Percentiles rank a stretch among this genome's conserved stretches.
Conservation (phyloP, 352 stramenopile genomes). For the Chrysophaeum taylorii region DNA sequence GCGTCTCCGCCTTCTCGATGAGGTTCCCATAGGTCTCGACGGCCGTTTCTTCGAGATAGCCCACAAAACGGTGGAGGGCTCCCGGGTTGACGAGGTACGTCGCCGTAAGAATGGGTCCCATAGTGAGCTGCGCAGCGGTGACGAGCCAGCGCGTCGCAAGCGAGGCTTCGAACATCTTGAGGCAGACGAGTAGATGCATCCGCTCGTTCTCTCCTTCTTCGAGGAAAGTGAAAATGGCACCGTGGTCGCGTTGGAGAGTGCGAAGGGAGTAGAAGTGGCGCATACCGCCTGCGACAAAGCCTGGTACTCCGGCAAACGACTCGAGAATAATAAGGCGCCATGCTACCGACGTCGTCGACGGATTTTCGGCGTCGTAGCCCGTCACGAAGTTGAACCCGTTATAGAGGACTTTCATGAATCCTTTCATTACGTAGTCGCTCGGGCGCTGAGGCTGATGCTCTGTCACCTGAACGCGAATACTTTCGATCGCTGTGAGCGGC, state of each 20-base stretch:
- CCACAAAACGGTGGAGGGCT: conserved; percentile 75
- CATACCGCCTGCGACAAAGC: conserved; percentile 56
- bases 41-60: conserved; percentile 72
- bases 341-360: conserved; percentile 14
- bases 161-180: conserved; percentile 58
- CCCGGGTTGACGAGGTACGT: conserved; percentile 70
- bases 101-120: conserved; percentile 22
- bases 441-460: conserved; percentile 7
- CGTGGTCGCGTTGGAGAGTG: conserved; percentile 56
- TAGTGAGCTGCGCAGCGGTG: conserved; percentile 45
- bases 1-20: conserved; percentile 15
- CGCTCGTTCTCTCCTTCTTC: conserved; percentile 81
- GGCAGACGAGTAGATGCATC: conserved; percentile 78
- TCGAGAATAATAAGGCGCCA: conserved; percentile 59
- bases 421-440: conserved; percentile 19
- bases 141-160: conserved; percentile 43
- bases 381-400: conserved; percentile 27
- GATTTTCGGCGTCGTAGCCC: conserved; percentile 17
- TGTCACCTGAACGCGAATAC: background rate
- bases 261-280: conserved; percentile 56
- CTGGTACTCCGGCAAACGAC: conserved; percentile 54
- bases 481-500: too few relatives aligned
- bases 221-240: conserved; percentile 73
- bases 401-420: conserved; percentile 19
- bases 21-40: conserved; percentile 28